Evolutionary conservation across 2,329 filamentous ascomycete genomes (phyloP), one percentile per base, ranked within the genome.

Genomic region (Aspergillus udagawae): DNA sequence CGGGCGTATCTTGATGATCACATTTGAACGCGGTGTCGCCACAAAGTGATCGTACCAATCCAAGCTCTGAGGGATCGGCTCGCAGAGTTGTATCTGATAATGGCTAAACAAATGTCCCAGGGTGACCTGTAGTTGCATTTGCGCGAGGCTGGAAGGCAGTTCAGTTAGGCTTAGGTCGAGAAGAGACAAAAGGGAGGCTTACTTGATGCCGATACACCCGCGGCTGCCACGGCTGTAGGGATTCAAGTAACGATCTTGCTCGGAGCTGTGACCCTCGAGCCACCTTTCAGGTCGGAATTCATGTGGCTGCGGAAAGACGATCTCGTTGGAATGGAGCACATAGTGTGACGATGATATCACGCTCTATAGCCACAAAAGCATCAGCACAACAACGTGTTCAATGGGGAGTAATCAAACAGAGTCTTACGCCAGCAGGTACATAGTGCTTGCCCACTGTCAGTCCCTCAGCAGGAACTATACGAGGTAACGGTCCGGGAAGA

Each of bases 181-280:
- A 25, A 4, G 23, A 25, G 23, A 25, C 23, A 25, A 25, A 25
- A 25, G 23, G 23, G 23, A 25, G 23, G 23, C 51, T 53, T 47
- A 53, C 51, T 53, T 53, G 23, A 53, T 53, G 20, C 51, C 51
- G 41, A 53, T 53, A 23, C 51, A 53, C 20, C 41, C 51, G 9
- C 51, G 51, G 21, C 51, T 53, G 9, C 51, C 51, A 29, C 51
- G 51, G 25, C 51, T 53, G 27, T 53, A 53, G 25, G 51, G 51
- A 8, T 35, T 53, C 7, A 53, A 38, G 27, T 53, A 53, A 17
- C 51, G 51, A 44, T 53, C 38, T 20, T 47, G 51, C 6, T 53
- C 51, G 2, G 51, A 47, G 3, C 42, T 53, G 28, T 47, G 14
- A 27, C 47, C 27, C 9, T 38, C 38, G 6, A 53, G 38, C 35